Evolutionary conservation across 2,329 filamentous ascomycete genomes (phyloP).

Genomic region (Blastomyces silverae): DNA sequence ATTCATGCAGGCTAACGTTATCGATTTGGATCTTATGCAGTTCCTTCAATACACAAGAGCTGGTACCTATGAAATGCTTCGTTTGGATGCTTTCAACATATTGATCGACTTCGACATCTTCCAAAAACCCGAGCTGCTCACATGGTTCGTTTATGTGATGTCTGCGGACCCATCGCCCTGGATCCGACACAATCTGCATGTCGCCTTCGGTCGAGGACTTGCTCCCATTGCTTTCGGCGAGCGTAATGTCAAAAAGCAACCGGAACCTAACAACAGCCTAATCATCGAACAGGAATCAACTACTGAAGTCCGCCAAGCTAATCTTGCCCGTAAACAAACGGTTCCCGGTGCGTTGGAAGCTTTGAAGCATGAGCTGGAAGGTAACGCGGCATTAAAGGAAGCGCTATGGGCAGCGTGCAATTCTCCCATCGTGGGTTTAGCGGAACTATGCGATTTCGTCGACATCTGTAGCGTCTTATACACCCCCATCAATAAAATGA

Average conservation of each 20-base stretch:
- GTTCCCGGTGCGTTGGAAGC: constrained; percentile 54
- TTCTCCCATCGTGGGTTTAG: constrained; percentile 45
- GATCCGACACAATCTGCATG: constrained; percentile 49
- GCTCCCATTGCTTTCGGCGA: constrained; percentile 56
- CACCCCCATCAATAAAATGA: constrained; percentile 45
- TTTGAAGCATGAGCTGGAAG: constrained; percentile 48
- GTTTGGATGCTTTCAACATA: constrained; percentile 53
- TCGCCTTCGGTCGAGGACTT: constrained; percentile 49
- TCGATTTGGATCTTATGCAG: constrained; percentile 49
- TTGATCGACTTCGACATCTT: constrained; percentile 52
- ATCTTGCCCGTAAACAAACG: constrained; percentile 50
- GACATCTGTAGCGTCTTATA: constrained; percentile 54
- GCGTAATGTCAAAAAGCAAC: constrained; percentile 30
- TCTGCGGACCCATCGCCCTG: constrained; percentile 53
- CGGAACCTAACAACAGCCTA: constrained; percentile 38
- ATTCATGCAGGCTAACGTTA: constrained; percentile 49
- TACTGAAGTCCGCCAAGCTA: constrained; percentile 47
- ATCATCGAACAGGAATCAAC: constrained; percentile 53
- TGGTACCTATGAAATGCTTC: constrained; percentile 55
- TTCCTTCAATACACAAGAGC: constrained; percentile 56
- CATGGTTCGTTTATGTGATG: constrained; percentile 53
- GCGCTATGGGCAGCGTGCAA: constrained; percentile 53
- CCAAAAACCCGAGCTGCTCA: constrained; percentile 46
- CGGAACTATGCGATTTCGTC: constrained; percentile 51
- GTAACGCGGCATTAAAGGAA: constrained; percentile 46